Evolutionary conservation across 148 eudicot species (phyloP).

Genomic region (Cornus kousa): DNA sequence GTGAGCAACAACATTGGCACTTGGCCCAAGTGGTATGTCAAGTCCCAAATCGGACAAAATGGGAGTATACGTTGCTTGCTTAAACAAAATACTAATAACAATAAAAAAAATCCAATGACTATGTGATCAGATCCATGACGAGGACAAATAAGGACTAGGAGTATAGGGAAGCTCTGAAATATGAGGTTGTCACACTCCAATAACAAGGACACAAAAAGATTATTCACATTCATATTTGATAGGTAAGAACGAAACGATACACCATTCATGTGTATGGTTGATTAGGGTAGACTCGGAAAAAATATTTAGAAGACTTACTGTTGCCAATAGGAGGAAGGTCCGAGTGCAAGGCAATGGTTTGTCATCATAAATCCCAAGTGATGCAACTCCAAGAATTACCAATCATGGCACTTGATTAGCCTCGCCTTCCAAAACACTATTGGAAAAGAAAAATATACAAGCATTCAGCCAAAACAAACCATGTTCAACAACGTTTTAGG

Average conservation of each 20-base stretch:
- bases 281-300: background rate
- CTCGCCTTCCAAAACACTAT: slow-evolving; percentile 1
- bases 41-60: too few relatives aligned
- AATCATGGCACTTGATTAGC: background rate
- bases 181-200: background rate
- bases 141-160: background rate
- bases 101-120: too few relatives aligned
- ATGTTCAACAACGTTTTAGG: background rate
- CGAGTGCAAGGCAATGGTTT: background rate
- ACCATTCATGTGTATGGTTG: background rate
- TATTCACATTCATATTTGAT: background rate
- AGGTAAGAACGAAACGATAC: background rate
- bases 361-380: background rate
- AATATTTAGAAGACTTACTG: background rate
- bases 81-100: too few relatives aligned
- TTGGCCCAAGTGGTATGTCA: too few relatives aligned
- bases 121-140: too few relatives aligned
- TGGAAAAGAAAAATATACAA: background rate
- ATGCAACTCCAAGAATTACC: background rate
- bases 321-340: slow-evolving; percentile 1
- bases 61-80: too few relatives aligned
- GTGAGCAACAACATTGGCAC: too few relatives aligned
- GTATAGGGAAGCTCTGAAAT: slow-evolving; percentile 3
- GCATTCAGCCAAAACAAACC: background rate
- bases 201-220: background rate